Evolutionary conservation across 2,329 filamentous ascomycete genomes (phyloP).

Genomic region (Cladophialophora immunda): DNA sequence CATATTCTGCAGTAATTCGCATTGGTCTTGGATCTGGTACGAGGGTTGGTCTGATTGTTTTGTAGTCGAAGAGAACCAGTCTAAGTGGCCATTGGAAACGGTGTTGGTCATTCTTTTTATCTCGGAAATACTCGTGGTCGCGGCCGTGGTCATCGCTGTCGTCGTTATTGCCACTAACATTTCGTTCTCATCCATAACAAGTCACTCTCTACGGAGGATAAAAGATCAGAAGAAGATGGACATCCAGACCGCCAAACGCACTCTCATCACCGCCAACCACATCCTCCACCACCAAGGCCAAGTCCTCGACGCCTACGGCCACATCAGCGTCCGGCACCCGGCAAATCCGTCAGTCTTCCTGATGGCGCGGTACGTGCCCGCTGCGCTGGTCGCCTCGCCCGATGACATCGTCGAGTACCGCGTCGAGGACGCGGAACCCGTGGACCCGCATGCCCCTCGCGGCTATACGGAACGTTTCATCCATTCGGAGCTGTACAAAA

Average conservation of each 20-base stretch:
- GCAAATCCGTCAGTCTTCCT: conserved; percentile 56
- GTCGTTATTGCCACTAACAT: too few species aligned
- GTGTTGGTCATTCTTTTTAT: too few species aligned
- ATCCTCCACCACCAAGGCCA: conserved; percentile 58
- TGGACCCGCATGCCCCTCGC: conserved; percentile 49
- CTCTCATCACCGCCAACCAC: conserved; percentile 57
- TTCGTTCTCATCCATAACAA: too few species aligned
- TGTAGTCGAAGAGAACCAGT: too few species aligned
- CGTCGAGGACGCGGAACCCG: conserved; percentile 52
- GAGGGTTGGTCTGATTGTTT: too few species aligned
- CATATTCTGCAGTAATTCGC: too few species aligned
- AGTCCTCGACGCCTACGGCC: conserved; percentile 63
- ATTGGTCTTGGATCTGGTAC: too few species aligned
- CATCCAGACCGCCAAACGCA: neutral
- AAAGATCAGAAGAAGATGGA: neutral
- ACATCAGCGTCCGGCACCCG: conserved; percentile 63
- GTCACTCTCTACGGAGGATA: too few species aligned
- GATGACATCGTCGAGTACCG: conserved; percentile 59
- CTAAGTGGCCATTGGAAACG: too few species aligned
- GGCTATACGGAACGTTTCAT: conserved; percentile 58
- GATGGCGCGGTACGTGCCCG: conserved; percentile 58
- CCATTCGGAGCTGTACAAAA: conserved; percentile 57
- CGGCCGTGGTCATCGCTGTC: too few species aligned
- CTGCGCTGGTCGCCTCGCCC: conserved; percentile 55
- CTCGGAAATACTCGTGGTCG: too few species aligned